Evolutionary conservation across 2,329 filamentous ascomycete species (phyloP).

Genomic region (Basipetospora chlamydospora): DNA sequence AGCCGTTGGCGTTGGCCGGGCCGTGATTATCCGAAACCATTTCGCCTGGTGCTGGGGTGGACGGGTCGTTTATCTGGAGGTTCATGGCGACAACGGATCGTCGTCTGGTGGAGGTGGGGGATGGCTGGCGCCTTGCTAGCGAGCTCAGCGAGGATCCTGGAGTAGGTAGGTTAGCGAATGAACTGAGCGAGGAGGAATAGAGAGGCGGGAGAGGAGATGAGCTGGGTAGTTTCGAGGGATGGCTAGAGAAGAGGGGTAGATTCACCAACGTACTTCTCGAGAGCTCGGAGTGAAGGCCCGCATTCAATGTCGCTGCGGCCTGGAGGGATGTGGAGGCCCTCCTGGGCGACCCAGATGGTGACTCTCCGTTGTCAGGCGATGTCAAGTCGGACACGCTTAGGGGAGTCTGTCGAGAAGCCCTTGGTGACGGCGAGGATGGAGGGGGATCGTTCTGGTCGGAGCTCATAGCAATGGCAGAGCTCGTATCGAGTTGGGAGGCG

Average conservation of each 20-base stretch:
- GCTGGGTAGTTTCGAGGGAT: no score
- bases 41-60: constrained; percentile 53
- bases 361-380: constrained; percentile 17
- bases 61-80: constrained; percentile 57
- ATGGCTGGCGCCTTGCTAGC: constrained; percentile 23
- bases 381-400: not conserved
- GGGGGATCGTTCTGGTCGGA: no score
- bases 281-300: constrained; percentile 53
- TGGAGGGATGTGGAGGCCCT: constrained; percentile 58
- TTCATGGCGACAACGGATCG: constrained; percentile 60
- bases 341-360: constrained; percentile 46
- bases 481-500: no score
- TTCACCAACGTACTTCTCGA: constrained; percentile 38
- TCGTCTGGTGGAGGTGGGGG: constrained; percentile 33
- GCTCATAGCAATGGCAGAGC: no score
- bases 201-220: not conserved
- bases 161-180: constrained; percentile 3
- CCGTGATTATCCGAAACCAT: constrained; percentile 34
- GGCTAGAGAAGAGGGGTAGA: not conserved
- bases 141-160: constrained; percentile 34
- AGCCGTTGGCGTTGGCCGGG: constrained; percentile 10
- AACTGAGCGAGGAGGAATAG: not conserved
- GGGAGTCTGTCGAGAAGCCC: no score
- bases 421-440: no score
- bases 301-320: constrained; percentile 64